A percentile compares a stretch with the other conserved stretches of the same genome.
phyloP scores from a whole-genome alignment of 495 filamentous ascomycete genomes.

The Penicillium cinerascens region DNA sequence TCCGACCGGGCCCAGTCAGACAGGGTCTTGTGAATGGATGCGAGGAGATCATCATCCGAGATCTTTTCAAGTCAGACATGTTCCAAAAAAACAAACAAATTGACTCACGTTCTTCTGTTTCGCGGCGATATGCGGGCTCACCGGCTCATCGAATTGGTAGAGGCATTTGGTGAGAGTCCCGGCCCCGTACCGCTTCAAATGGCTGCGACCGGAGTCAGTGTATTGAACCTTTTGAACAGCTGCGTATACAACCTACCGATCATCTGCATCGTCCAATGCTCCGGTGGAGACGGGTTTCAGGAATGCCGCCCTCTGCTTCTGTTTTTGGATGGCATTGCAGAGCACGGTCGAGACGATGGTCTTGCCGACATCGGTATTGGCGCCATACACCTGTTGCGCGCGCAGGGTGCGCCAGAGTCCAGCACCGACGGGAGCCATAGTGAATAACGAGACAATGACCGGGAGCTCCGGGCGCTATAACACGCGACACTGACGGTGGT shows the following conservation, averaged over 20 bases:
- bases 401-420: conserved; percentile 61
- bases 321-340: conserved; percentile 53
- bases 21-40: conserved; percentile 45
- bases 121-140: conserved; percentile 73
- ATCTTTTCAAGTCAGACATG: conserved; percentile 20
- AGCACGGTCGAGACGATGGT: conserved; percentile 70
- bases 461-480: too few species aligned
- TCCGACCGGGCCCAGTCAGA: conserved; percentile 36
- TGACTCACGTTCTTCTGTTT: conserved; percentile 29
- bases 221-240: background rate
- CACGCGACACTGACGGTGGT: too few species aligned
- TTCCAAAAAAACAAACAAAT: background rate
- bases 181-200: conserved; percentile 53
- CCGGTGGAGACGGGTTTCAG: conserved; percentile 78
- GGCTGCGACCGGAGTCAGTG: conserved; percentile 33
- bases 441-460: background rate
- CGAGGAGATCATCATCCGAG: conserved; percentile 48
- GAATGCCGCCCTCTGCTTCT: conserved; percentile 53
- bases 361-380: conserved; percentile 79
- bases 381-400: conserved; percentile 69
- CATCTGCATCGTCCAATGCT: conserved; percentile 61
- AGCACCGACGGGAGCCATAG: conserved; percentile 38
- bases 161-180: conserved; percentile 55
- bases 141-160: conserved; percentile 65
- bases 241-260: conserved; percentile 46